Evolutionary conservation across 1,284 basidiomycete genomes (phyloP).

Genomic region (Peniophora sp.): DNA sequence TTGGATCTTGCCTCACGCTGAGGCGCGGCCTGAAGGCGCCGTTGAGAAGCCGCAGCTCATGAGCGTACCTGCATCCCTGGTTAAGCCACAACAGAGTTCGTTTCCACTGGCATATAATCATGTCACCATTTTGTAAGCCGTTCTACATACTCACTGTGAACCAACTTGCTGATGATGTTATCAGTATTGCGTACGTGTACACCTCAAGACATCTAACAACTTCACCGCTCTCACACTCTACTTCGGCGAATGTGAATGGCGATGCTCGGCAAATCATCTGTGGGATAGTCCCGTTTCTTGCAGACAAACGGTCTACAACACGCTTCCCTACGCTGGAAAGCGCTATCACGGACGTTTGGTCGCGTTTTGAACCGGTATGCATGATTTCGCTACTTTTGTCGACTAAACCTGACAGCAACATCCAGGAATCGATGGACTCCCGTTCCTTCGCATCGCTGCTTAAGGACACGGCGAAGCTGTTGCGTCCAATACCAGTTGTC

Average conservation of each 20-base stretch:
- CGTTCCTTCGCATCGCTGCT: constrained; percentile 43
- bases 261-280: constrained; percentile 39
- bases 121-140: constrained; percentile 51
- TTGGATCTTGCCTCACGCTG: constrained; percentile 1
- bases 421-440: constrained; percentile 37
- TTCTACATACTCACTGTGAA: not conserved
- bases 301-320: constrained; percentile 44
- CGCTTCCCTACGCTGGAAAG: constrained; percentile 39
- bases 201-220: constrained; percentile 46
- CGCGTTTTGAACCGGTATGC: constrained; percentile 41
- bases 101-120: constrained; percentile 54
- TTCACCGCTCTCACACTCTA: constrained; percentile 39
- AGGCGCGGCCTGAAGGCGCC: constrained; percentile 15
- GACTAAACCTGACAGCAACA: not conserved
- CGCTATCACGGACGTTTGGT: constrained; percentile 54
- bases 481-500: constrained; percentile 40
- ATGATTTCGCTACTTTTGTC: constrained; percentile 14
- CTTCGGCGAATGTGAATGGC: constrained; percentile 20
- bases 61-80: constrained; percentile 38
- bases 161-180: not conserved
- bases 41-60: constrained; percentile 38
- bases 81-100: constrained; percentile 26
- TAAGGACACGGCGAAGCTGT: constrained; percentile 39
- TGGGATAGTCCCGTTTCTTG: constrained; percentile 53
- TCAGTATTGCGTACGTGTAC: not conserved